These are phyloP conservation scores for Gentiana dahurica DNA, from an alignment of 257 asterid species.

Conservation along the genomic window DNA sequence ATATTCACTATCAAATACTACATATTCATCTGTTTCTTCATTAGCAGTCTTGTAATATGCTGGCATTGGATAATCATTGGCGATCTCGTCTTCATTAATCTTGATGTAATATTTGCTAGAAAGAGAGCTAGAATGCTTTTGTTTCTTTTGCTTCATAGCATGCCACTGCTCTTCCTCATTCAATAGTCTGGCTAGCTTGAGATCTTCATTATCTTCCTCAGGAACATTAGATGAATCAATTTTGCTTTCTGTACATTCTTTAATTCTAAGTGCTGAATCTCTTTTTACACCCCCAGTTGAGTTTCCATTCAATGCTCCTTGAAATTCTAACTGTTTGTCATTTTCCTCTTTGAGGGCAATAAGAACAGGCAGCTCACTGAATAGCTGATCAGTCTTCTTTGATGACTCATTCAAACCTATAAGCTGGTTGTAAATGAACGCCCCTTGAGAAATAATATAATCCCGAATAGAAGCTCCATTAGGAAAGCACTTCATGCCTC, in stretches of 20 bases:
- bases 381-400: conserved; percentile 39
- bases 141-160: conserved; percentile 60
- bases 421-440: conserved; percentile 70
- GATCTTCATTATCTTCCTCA: conserved; percentile 53
- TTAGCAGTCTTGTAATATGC: conserved; percentile 60
- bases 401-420: conserved; percentile 78
- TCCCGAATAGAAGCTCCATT: conserved; percentile 53
- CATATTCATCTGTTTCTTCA: conserved; percentile 78
- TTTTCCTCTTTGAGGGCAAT: conserved; percentile 57
- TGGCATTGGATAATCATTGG: conserved; percentile 83
- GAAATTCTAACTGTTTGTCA: conserved; percentile 24
- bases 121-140: conserved; percentile 32
- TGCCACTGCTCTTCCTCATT: conserved; percentile 80
- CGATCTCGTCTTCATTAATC: conserved; percentile 92
- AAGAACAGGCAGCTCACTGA: conserved; percentile 49
- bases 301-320: conserved; percentile 23
- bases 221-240: conserved; percentile 21
- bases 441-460: conserved; percentile 72
- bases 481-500: conserved; percentile 63
- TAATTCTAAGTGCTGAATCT: conserved; percentile 30
- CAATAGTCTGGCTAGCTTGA: conserved; percentile 56
- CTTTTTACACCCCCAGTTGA: conserved; percentile 41
- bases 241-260: conserved; percentile 17
- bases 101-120: conserved; percentile 61
- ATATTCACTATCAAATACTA: conserved; percentile 51